Percentiles rank a stretch among this genome's conserved stretches.
Conservation (phyloP, 495 filamentous ascomycete genomes). For the Aspergillus sclerotioniger region DNA sequence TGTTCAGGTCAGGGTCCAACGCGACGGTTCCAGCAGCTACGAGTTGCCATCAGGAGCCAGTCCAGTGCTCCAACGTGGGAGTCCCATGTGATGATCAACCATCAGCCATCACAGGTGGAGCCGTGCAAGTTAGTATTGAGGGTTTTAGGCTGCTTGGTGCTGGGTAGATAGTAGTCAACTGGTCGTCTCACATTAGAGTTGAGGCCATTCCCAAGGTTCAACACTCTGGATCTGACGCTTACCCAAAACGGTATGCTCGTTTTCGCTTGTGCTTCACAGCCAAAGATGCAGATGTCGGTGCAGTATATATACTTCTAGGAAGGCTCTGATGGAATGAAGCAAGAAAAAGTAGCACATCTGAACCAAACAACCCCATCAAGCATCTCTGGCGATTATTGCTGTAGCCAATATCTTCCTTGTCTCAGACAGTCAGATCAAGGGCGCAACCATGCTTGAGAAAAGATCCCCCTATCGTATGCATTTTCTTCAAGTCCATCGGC, state of each 20-base stretch:
- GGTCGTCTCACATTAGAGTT: not conserved
- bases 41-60: no score
- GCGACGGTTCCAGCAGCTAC: no score
- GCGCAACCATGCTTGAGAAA: slow-evolving; percentile 13
- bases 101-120: no score
- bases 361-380: no score
- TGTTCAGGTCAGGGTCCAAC: not conserved
- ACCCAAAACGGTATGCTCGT: slow-evolving; percentile 1
- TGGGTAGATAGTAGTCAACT: no score
- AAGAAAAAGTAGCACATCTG: not conserved
- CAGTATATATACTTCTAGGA: not conserved
- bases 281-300: not conserved
- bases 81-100: no score
- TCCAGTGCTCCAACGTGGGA: no score
- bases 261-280: slow-evolving; percentile 1
- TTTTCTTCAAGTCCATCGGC: not conserved
- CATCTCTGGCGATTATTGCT: not conserved
- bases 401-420: not conserved
- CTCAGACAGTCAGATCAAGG: not conserved
- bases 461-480: slow-evolving; percentile 20
- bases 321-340: not conserved
- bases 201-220: not conserved
- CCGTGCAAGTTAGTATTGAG: no score
- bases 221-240: not conserved
- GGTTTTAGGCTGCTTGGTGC: no score